Evolutionary conservation across 2,329 filamentous ascomycete genomes (phyloP).

Genomic region (Graphium sp.): DNA sequence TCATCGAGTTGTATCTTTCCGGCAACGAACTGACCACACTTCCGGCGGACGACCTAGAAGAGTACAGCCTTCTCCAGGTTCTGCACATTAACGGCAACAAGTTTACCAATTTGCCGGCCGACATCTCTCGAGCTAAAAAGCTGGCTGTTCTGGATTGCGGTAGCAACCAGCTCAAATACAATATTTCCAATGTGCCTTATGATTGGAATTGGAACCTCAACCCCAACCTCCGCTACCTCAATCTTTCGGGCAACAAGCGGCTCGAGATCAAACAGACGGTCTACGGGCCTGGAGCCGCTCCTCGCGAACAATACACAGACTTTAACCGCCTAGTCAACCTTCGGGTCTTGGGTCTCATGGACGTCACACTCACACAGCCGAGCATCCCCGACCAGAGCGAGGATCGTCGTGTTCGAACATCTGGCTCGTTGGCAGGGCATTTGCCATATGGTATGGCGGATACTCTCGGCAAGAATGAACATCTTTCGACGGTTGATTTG

Average conservation of each 20-base stretch:
- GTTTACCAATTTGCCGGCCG: conserved; percentile 89
- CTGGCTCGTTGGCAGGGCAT: conserved; percentile 79
- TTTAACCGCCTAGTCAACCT: conserved; percentile 76
- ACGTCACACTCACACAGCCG: conserved; percentile 86
- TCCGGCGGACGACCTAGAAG: conserved; percentile 85
- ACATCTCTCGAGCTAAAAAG: conserved; percentile 86
- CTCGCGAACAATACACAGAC: conserved; percentile 61
- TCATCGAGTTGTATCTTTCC: conserved; percentile 85
- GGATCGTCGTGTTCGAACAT: conserved; percentile 89
- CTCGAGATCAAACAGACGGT: conserved; percentile 65
- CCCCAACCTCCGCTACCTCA: conserved; percentile 83
- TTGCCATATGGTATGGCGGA: conserved; percentile 97
- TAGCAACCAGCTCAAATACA: conserved; percentile 93
- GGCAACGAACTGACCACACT: conserved; percentile 86
- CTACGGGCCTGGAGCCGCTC: conserved; percentile 24
- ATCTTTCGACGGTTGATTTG: conserved; percentile 88
- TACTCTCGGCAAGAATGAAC: conserved; percentile 80
- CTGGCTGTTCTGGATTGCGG: conserved; percentile 85
- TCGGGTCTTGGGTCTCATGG: conserved; percentile 85
- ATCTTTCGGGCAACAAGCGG: conserved; percentile 90
- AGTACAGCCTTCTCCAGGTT: conserved; percentile 71
- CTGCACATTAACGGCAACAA: conserved; percentile 96
- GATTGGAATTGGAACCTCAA: conserved; percentile 99
- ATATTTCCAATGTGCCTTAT: conserved; percentile 96
- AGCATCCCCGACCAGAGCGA: conserved; percentile 92